These are phyloP conservation scores for Uncinocarpus reesii DNA, from an alignment of 2,329 filamentous ascomycete genomes.

Conservation along the genomic window DNA sequence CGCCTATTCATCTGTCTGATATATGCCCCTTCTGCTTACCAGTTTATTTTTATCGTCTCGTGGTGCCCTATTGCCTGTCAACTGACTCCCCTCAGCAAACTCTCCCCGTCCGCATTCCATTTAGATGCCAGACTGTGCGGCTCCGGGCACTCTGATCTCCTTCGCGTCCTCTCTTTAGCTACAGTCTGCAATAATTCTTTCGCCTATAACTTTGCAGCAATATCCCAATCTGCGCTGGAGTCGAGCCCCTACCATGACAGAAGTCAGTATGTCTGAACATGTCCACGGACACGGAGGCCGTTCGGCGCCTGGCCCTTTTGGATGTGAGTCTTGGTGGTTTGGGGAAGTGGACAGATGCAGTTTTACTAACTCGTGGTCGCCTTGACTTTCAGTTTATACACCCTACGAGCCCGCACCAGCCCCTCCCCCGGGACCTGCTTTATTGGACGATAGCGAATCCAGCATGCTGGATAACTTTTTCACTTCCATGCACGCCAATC, in stretches of 20 bases:
- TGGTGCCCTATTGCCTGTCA: not conserved
- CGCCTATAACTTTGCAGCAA: not conserved
- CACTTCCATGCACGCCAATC: slow-evolving; percentile 33
- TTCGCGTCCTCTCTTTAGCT: not conserved
- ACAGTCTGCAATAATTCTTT: not conserved
- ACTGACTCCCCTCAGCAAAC: not conserved
- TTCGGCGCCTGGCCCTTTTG: slow-evolving; percentile 52
- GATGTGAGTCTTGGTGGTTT: slow-evolving; percentile 43
- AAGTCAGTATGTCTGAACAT: slow-evolving; percentile 26
- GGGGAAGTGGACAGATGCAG: slow-evolving; percentile 27
- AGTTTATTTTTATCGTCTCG: not conserved
- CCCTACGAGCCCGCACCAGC: slow-evolving; percentile 46
- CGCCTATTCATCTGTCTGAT: not conserved
- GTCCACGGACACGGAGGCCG: slow-evolving; percentile 37
- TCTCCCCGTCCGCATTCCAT: not conserved
- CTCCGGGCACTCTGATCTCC: not conserved
- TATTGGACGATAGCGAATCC: slow-evolving; percentile 51
- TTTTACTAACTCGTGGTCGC: slow-evolving; percentile 17
- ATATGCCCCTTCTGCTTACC: not conserved
- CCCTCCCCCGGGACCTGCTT: slow-evolving; percentile 53
- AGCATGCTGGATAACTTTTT: slow-evolving; percentile 46
- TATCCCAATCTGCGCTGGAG: not conserved
- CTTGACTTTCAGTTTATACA: slow-evolving; percentile 21
- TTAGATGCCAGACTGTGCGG: not conserved
- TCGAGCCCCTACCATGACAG: slow-evolving; percentile 21